Conservation (phyloP, 306 rosid species). For the Gastrolobium bilobum region DNA sequence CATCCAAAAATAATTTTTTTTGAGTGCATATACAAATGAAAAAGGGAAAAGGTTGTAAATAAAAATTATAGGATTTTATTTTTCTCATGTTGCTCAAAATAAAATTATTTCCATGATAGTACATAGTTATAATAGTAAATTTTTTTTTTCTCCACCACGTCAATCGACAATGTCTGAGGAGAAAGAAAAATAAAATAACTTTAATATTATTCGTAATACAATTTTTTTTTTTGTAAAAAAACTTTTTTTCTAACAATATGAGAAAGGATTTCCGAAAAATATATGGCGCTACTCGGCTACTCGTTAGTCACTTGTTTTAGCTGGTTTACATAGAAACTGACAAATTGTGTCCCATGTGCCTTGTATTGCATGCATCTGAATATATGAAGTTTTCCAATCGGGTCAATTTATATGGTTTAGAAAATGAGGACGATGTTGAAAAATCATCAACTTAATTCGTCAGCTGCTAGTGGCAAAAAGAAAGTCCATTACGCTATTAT, state of each 20-base stretch:
- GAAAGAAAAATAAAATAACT: too few species aligned
- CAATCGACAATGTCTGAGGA: too few species aligned
- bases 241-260: too few species aligned
- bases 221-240: too few species aligned
- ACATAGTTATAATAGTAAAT: too few species aligned
- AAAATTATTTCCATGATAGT: too few species aligned
- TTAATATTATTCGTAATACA: too few species aligned
- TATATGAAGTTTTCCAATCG: background rate
- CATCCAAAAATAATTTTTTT: background rate
- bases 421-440: constrained; percentile 45
- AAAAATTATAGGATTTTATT: background rate
- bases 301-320: constrained; percentile 20
- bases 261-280: too few species aligned
- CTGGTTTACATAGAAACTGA: constrained; percentile 32
- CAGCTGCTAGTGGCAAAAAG: constrained; percentile 31
- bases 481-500: constrained; percentile 46
- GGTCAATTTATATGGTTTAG: constrained; percentile 39
- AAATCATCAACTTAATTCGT: constrained; percentile 35
- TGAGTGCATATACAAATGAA: background rate
- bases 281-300: background rate
- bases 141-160: too few species aligned
- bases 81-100: too few species aligned
- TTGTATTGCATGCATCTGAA: constrained; percentile 32
- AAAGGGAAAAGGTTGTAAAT: background rate
- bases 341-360: constrained; percentile 52